Evolutionary conservation across 1,284 basidiomycete species (phyloP), one percentile per base, ranked within the genome.

Genomic region (Jaminaea rosea): DNA sequence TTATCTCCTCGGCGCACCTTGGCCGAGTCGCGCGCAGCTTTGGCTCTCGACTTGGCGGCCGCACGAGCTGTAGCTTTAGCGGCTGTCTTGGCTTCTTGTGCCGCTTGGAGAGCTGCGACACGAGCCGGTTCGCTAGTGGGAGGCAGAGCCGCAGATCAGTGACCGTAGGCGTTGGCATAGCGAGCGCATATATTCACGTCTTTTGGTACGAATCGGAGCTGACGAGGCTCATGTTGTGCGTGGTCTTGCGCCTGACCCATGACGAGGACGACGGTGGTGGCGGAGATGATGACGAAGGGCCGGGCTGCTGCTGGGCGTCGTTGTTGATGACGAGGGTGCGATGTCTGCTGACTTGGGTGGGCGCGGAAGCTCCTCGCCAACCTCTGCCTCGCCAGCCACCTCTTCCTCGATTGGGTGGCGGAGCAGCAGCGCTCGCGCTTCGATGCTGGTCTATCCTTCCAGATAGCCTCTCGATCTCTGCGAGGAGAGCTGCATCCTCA

Each of bases 211-310:
- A 59, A 1, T 56, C 56, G 2, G 62, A 44, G 46, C 62, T 66
- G 45, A 73, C 64, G 6, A 73, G 56, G 27, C 63, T 60, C 60
- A 73, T 59, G 49, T 67, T 69, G 50, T 59, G 59, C 0, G 58
- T 59, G 9, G 63, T 53, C 32, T 62, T 66, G 31, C 65, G 59
- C 45, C 67, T 69, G 50, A 73, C 56, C 68, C 68, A 72, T 10
- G 24, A 31, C 15, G 47, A 15, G 24, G 24, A n/a, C 23, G 37
- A 49, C 27, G 15, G 26, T 27, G 28, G 3, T n/a, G 44, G 15
- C 11, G 15, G 23, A 2, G 47, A 15, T 19, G 23, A 28, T 3
- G 47, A 41, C 5, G 52, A 32, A 36, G 10, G 44, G 0, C 11
- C 21, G 41, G 19, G 21, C 11, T 2, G 21, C 19, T 9, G 42